Evolutionary conservation across 352 stramenopile genomes (phyloP), one percentile per base, ranked within the genome.

Genomic region (Globisporangium ultimum): DNA sequence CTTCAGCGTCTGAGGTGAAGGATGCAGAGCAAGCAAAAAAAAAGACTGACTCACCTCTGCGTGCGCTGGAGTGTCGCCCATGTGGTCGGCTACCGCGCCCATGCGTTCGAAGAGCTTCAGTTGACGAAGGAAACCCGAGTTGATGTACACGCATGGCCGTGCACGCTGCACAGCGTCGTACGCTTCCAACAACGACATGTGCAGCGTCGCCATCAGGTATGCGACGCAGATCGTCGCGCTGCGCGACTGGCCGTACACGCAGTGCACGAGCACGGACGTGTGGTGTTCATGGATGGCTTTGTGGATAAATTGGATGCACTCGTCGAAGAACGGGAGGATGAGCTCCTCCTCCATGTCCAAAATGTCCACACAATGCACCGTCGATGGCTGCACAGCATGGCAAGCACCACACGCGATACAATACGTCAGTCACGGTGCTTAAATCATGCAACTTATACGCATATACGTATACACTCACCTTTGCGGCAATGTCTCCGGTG

Each of bases 271-370:
- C 51, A 72, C 76, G 2, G 42, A 15, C 2, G 41, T 40, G 0
- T 53, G 42, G 12, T 17, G 22, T 9, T 50, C 14, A 4, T 52
- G 48, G 2, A 65, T 6, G 13, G 41, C 51, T 9, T 20, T 24
- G 13, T 52, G 50, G 13, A 74, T 34, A 46, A 74, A 74, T 18
- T 41, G 20, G 20, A 72, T 64, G 55, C 83, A 89, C 40, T 70
- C 52, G 2, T 71, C 48, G n/a, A 93, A 83, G 54, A 91, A 73
- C 18, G 66, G 58, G n/a, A 93, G 53, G 18, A 93, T 54, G 15
- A 91, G 62, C 59, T 89, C 70, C 43, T 91, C 71, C 50, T 93
- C 80, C 79, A 91, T 84, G 51, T 93, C 83, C 21, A 93, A 48
- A 24, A 93, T 78, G 53, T 87, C 80, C 22, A 93, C 68, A 83